A percentile compares a stretch with the other conserved stretches of the same genome.
Conservation (phyloP, 345 rosid species). For the Hibiscus mutabilis region DNA sequence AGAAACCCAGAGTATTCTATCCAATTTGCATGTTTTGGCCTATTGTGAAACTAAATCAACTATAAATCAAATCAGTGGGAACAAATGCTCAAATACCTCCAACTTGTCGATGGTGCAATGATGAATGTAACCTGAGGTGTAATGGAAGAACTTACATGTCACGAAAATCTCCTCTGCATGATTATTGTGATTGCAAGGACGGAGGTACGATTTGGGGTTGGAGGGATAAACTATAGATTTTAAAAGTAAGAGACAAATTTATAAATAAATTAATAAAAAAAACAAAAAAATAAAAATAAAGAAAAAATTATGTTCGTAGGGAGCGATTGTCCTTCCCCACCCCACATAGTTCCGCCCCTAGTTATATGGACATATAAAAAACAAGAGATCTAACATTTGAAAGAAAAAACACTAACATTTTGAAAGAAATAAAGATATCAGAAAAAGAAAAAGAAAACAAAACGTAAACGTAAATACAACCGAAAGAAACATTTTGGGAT, state of each 20-base stretch:
- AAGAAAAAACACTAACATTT: neutral
- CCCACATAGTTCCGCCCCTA: no score
- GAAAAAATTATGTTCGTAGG: no score
- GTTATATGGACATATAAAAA: slow-evolving; percentile 60
- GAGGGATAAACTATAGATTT: no score
- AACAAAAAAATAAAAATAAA: no score
- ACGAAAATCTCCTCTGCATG: slow-evolving; percentile 40
- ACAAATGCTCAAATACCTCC: slow-evolving; percentile 34
- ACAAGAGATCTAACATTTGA: neutral
- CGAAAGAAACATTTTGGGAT: neutral
- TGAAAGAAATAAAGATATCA: neutral
- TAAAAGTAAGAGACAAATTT: no score
- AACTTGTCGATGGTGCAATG: slow-evolving; percentile 55
- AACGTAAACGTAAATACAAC: slow-evolving; percentile 18
- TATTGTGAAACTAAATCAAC: neutral
- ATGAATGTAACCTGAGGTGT: slow-evolving; percentile 84
- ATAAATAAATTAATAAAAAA: no score
- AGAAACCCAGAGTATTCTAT: neutral
- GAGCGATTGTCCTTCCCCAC: no score
- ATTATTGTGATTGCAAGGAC: slow-evolving; percentile 23
- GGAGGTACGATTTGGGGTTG: no score
- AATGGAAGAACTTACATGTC: slow-evolving; percentile 52
- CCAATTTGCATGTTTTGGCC: neutral
- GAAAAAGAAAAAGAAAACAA: slow-evolving; percentile 34
- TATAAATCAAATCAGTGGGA: neutral